Base-by-base conservation (phyloP, 2,329 filamentous ascomycete species). In the Acarospora socialis region DNA sequence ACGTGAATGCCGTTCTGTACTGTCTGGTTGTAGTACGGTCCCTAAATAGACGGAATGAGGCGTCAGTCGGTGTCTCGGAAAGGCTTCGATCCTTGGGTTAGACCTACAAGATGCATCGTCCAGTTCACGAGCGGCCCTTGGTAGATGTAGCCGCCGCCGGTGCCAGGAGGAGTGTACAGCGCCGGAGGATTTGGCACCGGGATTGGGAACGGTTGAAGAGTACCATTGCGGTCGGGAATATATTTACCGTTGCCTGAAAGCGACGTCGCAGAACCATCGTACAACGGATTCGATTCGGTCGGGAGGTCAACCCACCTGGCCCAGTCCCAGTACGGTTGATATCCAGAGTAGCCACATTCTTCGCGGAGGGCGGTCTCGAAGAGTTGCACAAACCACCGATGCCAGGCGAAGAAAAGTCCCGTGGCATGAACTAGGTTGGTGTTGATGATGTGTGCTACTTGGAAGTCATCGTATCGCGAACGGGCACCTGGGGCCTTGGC, bases 391-490 rank as follows among this genome's bases (percentile, higher is more conserved):
- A 51, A 53, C 33, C 45, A 50, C 6, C 53, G 47, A 41, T 58
- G 53, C 52, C 56, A 60, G 13, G 48, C 44, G 4, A 49, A 34
- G 35, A 53, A 50, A 3, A 34, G 46, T 9, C 47, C 48, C 38
- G 40, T 50, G 14, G 34, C 43, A 33, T 68, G 65, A 12, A 68
- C 64, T 1, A 30, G 32, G 7, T 52, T 37, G 1, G 65, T 65
- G 38, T 61, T 54, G 32, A 64, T 59, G 35, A 70, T 57, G 37
- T 70, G 66, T 0, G 56, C 52, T 4, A 57, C 62, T 4, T 65
- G 52, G 25, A 60, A 69, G 36, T 70, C 66, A 41, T 70, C 66
- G 35, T 58, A 67, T n/a, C 34, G 63, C 38, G 52, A 58, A 35
- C 51, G 53, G 3, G 57, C 61, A 2, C 65, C 65, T 0, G 61